These are phyloP conservation scores for Zygosaccharomyces gambellarensis DNA, from an alignment of 805 yeast species.

Conservation along the genomic window DNA sequence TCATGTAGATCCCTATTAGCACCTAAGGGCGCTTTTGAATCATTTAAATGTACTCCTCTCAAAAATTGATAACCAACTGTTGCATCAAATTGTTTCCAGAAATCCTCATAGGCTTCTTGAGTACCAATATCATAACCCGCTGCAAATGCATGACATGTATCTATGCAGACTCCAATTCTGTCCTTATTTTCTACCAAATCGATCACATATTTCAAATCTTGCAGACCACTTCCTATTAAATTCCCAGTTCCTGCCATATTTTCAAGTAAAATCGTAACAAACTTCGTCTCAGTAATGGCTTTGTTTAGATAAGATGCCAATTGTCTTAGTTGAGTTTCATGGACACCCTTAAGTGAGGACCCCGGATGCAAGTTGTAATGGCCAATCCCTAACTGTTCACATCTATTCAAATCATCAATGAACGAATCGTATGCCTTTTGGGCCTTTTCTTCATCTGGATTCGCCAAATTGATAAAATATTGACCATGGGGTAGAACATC, in stretches of 20 bases:
- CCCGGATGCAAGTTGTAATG: slow-evolving; percentile 93
- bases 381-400: slow-evolving; percentile 82
- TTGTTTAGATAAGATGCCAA: slow-evolving; percentile 76
- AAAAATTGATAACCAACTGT: slow-evolving; percentile 71
- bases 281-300: slow-evolving; percentile 67
- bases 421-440: slow-evolving; percentile 71
- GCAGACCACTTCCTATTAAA: slow-evolving; percentile 73
- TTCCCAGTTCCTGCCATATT: slow-evolving; percentile 98
- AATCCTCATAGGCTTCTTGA: slow-evolving; percentile 50
- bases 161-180: slow-evolving; percentile 93
- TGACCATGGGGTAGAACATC: slow-evolving; percentile 94
- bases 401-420: slow-evolving; percentile 78
- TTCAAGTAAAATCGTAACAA: slow-evolving; percentile 85
- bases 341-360: slow-evolving; percentile 71
- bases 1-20: slow-evolving; percentile 92
- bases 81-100: slow-evolving; percentile 74
- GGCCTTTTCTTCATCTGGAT: slow-evolving; percentile 79
- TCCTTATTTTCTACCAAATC: slow-evolving; percentile 70
- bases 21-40: slow-evolving; percentile 88
- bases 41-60: slow-evolving; percentile 82
- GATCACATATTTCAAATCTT: slow-evolving; percentile 73
- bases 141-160: slow-evolving; percentile 94
- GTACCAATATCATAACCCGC: slow-evolving; percentile 89
- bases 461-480: slow-evolving; percentile 86
- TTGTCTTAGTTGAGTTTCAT: slow-evolving; percentile 54